Percentiles rank a stretch among this genome's conserved stretches.
These are phyloP conservation scores for Areca catechu DNA, from an alignment of 176 grass and related monocot species.

Conservation along the genomic window DNA sequence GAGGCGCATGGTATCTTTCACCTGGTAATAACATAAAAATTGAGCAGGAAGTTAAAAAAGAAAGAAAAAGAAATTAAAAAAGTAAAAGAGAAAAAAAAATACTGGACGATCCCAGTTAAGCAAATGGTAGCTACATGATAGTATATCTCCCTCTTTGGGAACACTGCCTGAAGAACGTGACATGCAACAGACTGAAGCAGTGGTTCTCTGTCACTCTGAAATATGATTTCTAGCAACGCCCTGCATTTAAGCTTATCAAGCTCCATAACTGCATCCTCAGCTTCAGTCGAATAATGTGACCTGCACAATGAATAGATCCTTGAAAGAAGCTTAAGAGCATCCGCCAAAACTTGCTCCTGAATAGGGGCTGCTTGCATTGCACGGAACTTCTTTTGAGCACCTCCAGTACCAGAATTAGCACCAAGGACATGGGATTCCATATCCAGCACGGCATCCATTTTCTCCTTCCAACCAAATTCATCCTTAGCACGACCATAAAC, in stretches of 20 bases:
- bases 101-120: not conserved
- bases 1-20: slow-evolving; percentile 87
- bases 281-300: slow-evolving; percentile 30
- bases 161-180: slow-evolving; percentile 72
- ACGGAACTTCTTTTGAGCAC: slow-evolving; percentile 37
- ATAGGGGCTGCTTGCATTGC: slow-evolving; percentile 47
- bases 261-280: slow-evolving; percentile 39
- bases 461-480: slow-evolving; percentile 99
- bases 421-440: slow-evolving; percentile 59
- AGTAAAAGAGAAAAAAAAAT: slow-evolving; percentile 5
- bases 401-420: slow-evolving; percentile 27
- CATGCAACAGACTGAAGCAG: slow-evolving; percentile 76
- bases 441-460: slow-evolving; percentile 90
- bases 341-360: slow-evolving; percentile 87
- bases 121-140: slow-evolving; percentile 53
- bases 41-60: no score
- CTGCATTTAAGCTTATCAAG: slow-evolving; percentile 62
- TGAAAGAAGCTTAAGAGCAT: slow-evolving; percentile 77
- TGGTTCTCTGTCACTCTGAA: slow-evolving; percentile 88
- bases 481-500: slow-evolving; percentile 90
- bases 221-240: slow-evolving; percentile 68
- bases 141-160: slow-evolving; percentile 86
- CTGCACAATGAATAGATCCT: slow-evolving; percentile 64
- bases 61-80: slow-evolving; percentile 7
- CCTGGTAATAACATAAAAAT: slow-evolving; percentile 32